Conservation (phyloP, 768 basidiomycete species). For the Trametes elegans region DNA sequence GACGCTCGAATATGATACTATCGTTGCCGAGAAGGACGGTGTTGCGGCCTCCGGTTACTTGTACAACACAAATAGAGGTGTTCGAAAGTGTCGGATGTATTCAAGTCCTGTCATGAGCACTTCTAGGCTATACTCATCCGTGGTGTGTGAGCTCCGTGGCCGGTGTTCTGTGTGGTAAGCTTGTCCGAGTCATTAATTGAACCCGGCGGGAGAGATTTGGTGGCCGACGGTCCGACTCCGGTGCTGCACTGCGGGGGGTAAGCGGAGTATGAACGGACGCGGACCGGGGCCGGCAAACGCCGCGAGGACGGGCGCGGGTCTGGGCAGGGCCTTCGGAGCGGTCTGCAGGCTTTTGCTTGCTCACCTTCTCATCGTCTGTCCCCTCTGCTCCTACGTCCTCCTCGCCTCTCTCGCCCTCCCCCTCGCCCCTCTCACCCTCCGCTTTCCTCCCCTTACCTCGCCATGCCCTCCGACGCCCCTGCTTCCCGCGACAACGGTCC, state of each 20-base stretch:
- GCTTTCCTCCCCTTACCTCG: constrained; percentile 33
- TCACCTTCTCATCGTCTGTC: constrained; percentile 21
- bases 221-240: background rate
- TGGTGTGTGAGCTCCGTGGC: background rate
- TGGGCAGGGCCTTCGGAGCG: constrained; percentile 12
- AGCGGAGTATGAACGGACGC: constrained; percentile 3
- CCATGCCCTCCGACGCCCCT: constrained; percentile 67
- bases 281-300: constrained; percentile 11
- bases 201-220: background rate
- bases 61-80: constrained; percentile 26
- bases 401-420: constrained; percentile 29
- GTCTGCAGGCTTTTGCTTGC: constrained; percentile 19
- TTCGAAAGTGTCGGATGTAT: constrained; percentile 7
- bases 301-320: constrained; percentile 14
- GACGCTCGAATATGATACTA: constrained; percentile 33
- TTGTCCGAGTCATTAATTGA: background rate
- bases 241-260: background rate
- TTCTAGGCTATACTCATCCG: too few species aligned
- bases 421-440: constrained; percentile 29
- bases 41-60: constrained; percentile 23
- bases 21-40: constrained; percentile 24
- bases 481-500: constrained; percentile 55
- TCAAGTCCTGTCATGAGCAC: background rate
- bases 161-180: background rate
- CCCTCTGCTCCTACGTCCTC: constrained; percentile 14